Evolutionary conservation across 225 moss, liverwort and hornwort genomes (phyloP), one percentile per base, ranked within the genome.

Genomic region (Takakia lepidozioides): DNA sequence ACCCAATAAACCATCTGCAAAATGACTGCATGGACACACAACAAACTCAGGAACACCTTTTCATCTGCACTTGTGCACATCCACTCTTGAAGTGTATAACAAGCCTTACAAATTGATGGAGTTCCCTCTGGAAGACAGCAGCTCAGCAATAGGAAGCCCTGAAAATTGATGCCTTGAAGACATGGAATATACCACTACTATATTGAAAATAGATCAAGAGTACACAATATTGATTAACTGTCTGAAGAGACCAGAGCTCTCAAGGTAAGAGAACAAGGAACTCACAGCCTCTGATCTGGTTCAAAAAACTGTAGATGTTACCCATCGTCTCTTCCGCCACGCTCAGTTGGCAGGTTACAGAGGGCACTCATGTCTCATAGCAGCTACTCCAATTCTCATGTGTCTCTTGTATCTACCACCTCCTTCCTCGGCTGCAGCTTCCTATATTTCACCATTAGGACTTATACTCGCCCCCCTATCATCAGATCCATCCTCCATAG

Each of bases 281-380:
- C 61, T 61, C 55, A 77, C 77, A 54, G 54, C 61, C 54, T 41
- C 19, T 36, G 43, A 41, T 42, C 11, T 60, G 39, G 38, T 60
- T 60, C 20, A 54, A 76, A 32, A 7, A 32, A 32, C 32, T 32
- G 32, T 32, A 6, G 32, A 11, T 32, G 60, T 64, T 68, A 64
- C 76, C 76, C 71, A 68, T 72, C 44, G 29, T 61, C 67, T 61
- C 29, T 49, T 19, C 15, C 19, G 23, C 44, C 15, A 38, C 39
- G 22, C 52, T 38, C 32, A 37, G 48, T 5, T 29, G 36, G 51
- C 39, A 58, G 15, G 56, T 64, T 41, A 68, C 49, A 49, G 64
- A 51, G 49, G 64, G 68, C 54, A 54, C 46, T 54, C 54, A 54
- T 54, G 54, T 46, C 59, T 67, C 52, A 29, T 20, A 64, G 48